Conservation (phyloP, 257 asterid genomes). For the Striga asiatica region DNA sequence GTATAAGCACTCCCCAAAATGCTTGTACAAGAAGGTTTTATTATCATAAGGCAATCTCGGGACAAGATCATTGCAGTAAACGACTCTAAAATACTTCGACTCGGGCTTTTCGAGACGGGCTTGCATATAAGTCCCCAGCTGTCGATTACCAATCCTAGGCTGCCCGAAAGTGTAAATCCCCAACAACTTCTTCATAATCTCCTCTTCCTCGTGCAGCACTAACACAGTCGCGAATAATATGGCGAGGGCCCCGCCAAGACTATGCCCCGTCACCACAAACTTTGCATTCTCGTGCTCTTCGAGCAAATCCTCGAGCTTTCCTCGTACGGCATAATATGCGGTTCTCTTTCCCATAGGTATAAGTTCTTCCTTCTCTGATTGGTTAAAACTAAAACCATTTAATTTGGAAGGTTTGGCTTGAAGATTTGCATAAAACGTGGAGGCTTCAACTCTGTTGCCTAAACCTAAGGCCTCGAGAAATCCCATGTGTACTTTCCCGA, state of each 20-base stretch:
- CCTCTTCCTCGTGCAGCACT: constrained; percentile 54
- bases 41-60: constrained; percentile 91
- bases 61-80: constrained; percentile 81
- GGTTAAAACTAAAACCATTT: constrained; percentile 12
- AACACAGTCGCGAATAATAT: constrained; percentile 69
- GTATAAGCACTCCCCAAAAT: constrained; percentile 70
- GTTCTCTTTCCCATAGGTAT: constrained; percentile 36
- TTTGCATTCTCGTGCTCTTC: constrained; percentile 57
- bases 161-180: constrained; percentile 80
- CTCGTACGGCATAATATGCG: constrained; percentile 59
- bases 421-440: constrained; percentile 42
- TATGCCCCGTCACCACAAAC: constrained; percentile 80
- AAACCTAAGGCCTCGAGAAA: constrained; percentile 91
- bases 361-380: constrained; percentile 11
- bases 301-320: constrained; percentile 46
- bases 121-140: constrained; percentile 55
- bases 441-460: constrained; percentile 53
- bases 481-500: constrained; percentile 97
- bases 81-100: constrained; percentile 63
- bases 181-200: constrained; percentile 41
- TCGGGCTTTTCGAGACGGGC: constrained; percentile 41
- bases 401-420: background rate
- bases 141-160: constrained; percentile 69
- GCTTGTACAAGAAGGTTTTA: constrained; percentile 74
- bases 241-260: constrained; percentile 93